Base-by-base conservation (phyloP, 192 early-diverging fungal genomes). In the Dispira parvispora region DNA sequence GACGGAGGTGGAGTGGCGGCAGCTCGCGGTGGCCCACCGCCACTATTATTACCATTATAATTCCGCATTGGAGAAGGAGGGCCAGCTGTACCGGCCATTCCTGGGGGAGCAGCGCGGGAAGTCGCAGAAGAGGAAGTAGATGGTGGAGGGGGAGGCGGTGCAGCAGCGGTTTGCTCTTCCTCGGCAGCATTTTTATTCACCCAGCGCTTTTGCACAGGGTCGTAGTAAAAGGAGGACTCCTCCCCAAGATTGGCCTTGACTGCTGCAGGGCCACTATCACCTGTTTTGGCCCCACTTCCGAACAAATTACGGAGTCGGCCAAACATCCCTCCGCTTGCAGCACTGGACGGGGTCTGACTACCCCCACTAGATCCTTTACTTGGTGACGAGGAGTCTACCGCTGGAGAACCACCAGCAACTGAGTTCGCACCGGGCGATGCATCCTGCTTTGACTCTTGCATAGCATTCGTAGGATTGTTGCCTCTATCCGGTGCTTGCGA, bases 211-310 rank as follows among this genome's bases (percentile, higher is more conserved):
- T 82, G 80, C 26, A 82, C 85, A 26, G 84, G 77, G 70, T 99
- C 96, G 71, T 86, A 99, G 65, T 84, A 87, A 68, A 92, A 89
- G 4, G 82, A 72, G 43, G 73, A 89, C 53, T 87, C 83, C 63
- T 92, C 84, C 11, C 91, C 92, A 56, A 96, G 65, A 68, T 99
- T 90, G 2, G 91, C 96, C 67, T 87, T 85, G 52, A 79, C 73
- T 3, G 81, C 73, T 54, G 73, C 72, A 25, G 66, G 68, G 18
- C 53, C 52, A 60, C 66, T 20, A 67, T 63, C 55, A 14, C n/a
- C 23, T 14, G 27, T 32, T 54, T 73, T 75, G 68, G 67, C 68
- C 1, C 64, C 65, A 43, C 75, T 71, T 65, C 78, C 62, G 11
- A 63, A 77, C 11, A 77, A 58, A 58, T 69, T 72, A 66, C 74